phyloP scores from a whole-genome alignment of 2,329 filamentous ascomycete species.

The Fusarium nematophilum region DNA sequence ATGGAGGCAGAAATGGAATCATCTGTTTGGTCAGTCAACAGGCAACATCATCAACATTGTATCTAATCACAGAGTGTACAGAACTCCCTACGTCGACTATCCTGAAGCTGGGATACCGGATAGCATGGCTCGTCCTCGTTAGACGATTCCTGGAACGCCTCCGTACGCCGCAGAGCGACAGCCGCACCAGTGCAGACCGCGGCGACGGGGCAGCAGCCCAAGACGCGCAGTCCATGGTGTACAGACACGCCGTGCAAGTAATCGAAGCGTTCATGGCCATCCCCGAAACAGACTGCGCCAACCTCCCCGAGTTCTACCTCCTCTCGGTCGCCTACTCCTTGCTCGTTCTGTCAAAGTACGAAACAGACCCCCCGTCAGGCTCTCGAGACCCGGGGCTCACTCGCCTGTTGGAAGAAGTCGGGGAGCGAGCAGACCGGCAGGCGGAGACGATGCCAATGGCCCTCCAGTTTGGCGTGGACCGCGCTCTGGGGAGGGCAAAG shows the following conservation, averaged over 20 bases:
- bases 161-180: too few relatives aligned
- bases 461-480: too few relatives aligned
- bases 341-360: constrained; percentile 26
- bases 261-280: constrained; percentile 19
- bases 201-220: too few relatives aligned
- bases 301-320: constrained; percentile 23
- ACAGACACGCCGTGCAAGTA: constrained; percentile 21
- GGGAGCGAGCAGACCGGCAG: constrained; percentile 10
- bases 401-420: constrained; percentile 2
- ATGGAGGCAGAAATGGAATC: constrained; percentile 34
- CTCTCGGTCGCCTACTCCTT: constrained; percentile 24
- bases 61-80: not conserved
- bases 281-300: constrained; percentile 16
- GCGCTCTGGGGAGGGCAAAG: too few relatives aligned
- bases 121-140: constrained; percentile 23
- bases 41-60: not conserved
- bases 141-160: constrained; percentile 21
- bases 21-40: constrained; percentile 22
- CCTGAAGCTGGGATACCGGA: constrained; percentile 21
- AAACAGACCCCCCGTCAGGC: too few relatives aligned
- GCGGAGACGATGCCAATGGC: too few relatives aligned
- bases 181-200: too few relatives aligned
- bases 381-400: constrained; percentile 4
- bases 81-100: constrained; percentile 16
- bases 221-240: constrained; percentile 20